Conservation (phyloP, 2,329 filamentous ascomycete genomes). For the Penicillium griseofulvum region DNA sequence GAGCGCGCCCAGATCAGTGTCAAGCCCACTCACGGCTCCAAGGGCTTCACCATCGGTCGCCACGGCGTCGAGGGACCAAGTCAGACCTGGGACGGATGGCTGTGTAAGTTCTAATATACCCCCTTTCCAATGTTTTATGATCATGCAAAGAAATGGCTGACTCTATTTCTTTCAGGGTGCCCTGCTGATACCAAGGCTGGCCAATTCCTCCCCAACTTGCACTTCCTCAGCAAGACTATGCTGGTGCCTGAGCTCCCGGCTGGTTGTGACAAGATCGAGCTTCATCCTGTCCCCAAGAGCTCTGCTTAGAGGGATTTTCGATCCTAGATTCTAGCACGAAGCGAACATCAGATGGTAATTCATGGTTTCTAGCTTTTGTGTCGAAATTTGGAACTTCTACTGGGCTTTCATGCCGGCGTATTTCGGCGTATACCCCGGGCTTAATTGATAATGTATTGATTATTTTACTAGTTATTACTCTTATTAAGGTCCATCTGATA, state of each 20-base stretch:
- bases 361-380: background rate
- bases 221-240: slow-evolving; percentile 9
- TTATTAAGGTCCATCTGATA: background rate
- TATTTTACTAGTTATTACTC: background rate
- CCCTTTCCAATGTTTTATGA: background rate
- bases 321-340: background rate
- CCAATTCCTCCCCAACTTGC: slow-evolving; percentile 9
- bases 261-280: slow-evolving; percentile 14
- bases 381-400: background rate
- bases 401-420: background rate
- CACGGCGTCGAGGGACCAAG: slow-evolving; percentile 2
- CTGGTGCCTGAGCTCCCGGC: background rate
- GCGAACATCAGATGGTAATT: background rate
- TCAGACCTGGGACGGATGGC: slow-evolving; percentile 15
- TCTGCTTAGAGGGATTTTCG: background rate
- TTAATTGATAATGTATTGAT: background rate
- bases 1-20: slow-evolving; percentile 18
- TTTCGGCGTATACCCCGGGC: background rate
- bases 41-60: slow-evolving; percentile 10
- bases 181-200: slow-evolving; percentile 3
- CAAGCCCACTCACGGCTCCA: slow-evolving; percentile 11
- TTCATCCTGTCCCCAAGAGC: background rate
- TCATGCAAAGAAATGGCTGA: background rate
- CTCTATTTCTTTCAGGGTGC: background rate
- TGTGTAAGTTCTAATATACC: slow-evolving; percentile 34